Evolutionary conservation across 1,284 basidiomycete genomes (phyloP).

Genomic region (Phlebopus sp.): DNA sequence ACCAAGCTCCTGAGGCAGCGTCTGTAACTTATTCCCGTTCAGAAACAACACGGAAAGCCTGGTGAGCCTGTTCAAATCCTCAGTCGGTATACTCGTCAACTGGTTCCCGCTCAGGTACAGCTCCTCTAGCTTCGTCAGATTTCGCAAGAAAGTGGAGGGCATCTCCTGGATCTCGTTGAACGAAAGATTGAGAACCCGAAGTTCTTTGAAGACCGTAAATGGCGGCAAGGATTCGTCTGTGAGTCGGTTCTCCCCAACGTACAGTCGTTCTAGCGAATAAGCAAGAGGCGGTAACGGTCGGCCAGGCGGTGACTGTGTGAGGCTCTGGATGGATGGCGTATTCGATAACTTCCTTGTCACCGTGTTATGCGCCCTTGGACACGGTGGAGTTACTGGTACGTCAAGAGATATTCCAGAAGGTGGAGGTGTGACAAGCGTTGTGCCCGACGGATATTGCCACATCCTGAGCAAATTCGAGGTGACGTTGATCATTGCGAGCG

Average conservation of each 20-base stretch:
- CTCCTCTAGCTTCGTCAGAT: slow-evolving; percentile 71
- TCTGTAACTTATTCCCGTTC: slow-evolving; percentile 94
- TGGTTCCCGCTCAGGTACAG: slow-evolving; percentile 95
- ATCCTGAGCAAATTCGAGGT: slow-evolving; percentile 85
- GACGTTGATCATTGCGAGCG: slow-evolving; percentile 76
- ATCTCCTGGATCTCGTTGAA: slow-evolving; percentile 97
- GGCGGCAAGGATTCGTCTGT: slow-evolving; percentile 81
- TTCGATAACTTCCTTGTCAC: slow-evolving; percentile 25
- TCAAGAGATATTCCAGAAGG: slow-evolving; percentile 23
- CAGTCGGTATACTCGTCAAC: slow-evolving; percentile 85
- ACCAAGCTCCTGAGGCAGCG: slow-evolving; percentile 87
- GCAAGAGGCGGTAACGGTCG: slow-evolving; percentile 64
- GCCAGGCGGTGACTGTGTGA: slow-evolving; percentile 26
- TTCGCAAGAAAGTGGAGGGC: slow-evolving; percentile 74
- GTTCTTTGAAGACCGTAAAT: slow-evolving; percentile 71
- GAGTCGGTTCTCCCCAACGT: slow-evolving; percentile 88
- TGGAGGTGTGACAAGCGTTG: slow-evolving; percentile 13
- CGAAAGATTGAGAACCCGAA: slow-evolving; percentile 86
- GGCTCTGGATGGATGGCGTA: slow-evolving; percentile 15
- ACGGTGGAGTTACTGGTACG: slow-evolving; percentile 10
- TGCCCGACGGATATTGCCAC: slow-evolving; percentile 63
- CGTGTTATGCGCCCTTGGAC: slow-evolving; percentile 18
- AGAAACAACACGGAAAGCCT: slow-evolving; percentile 78
- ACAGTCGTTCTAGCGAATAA: slow-evolving; percentile 72
- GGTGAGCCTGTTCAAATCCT: slow-evolving; percentile 74